phyloP scores from a whole-genome alignment of 805 yeast species.

The Wickerhamomyces sydowiorum region DNA sequence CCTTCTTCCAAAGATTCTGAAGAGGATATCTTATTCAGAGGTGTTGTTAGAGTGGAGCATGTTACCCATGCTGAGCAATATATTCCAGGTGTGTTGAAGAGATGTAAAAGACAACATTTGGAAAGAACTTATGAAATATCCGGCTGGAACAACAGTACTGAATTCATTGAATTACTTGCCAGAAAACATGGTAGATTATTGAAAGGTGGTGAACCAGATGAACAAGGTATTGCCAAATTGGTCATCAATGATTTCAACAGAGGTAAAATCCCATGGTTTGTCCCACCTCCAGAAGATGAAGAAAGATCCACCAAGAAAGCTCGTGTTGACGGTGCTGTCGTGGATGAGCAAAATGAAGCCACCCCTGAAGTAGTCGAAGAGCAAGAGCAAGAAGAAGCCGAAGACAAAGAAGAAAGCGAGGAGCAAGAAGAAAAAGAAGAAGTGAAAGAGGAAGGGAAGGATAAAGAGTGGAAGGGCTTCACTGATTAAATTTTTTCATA shows the following conservation, averaged over 20 bases:
- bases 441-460: slow-evolving; percentile 7
- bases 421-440: slow-evolving; percentile 4
- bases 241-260: slow-evolving; percentile 92
- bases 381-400: slow-evolving; percentile 6
- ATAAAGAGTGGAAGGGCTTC: slow-evolving; percentile 4
- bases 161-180: slow-evolving; percentile 86
- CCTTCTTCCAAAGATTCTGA: slow-evolving; percentile 87
- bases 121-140: slow-evolving; percentile 93
- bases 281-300: slow-evolving; percentile 81
- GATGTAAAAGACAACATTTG: slow-evolving; percentile 84
- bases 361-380: slow-evolving; percentile 16
- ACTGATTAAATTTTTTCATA: not conserved
- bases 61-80: slow-evolving; percentile 94
- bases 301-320: slow-evolving; percentile 29
- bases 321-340: too few species aligned
- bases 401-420: slow-evolving; percentile 3
- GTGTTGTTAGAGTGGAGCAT: slow-evolving; percentile 98
- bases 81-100: slow-evolving; percentile 77
- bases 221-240: slow-evolving; percentile 84
- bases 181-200: slow-evolving; percentile 88
- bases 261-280: slow-evolving; percentile 98
- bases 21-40: slow-evolving; percentile 88
- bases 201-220: slow-evolving; percentile 98
- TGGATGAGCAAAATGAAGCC: too few species aligned
- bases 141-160: slow-evolving; percentile 79